These are phyloP conservation scores for Vitis rupestris DNA, from an alignment of 164 flowering plant species.

Conservation along the genomic window DNA sequence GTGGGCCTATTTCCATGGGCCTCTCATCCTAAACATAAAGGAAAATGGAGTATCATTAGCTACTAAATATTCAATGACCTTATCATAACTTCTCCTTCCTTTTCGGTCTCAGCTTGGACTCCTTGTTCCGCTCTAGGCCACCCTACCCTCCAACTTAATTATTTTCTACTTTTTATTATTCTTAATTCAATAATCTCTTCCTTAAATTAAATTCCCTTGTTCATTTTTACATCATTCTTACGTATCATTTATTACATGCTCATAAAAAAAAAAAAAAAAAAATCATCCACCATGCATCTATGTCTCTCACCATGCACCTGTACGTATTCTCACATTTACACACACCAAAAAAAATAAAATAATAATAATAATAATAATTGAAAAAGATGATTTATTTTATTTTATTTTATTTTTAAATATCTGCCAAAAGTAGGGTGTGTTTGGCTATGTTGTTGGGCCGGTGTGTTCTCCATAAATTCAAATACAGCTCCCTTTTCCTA, in stretches of 20 bases:
- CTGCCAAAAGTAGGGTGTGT: too few relatives aligned
- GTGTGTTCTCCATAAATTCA: too few relatives aligned
- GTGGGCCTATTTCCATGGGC: constrained; percentile 28
- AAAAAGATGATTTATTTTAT: not conserved
- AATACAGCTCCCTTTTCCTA: too few relatives aligned
- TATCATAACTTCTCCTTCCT: constrained; percentile 21
- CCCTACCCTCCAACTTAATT: not conserved
- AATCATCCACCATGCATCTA: not conserved
- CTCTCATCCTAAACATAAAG: constrained; percentile 21
- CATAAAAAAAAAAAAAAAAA: too few relatives aligned
- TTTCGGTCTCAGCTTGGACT: constrained; percentile 9
- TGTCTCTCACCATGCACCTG: constrained; percentile 2
- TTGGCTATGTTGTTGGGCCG: too few relatives aligned
- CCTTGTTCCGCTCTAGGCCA: constrained; percentile 22
- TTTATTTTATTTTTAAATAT: not conserved
- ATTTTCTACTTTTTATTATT: not conserved
- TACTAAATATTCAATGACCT: constrained; percentile 35
- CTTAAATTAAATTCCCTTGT: not conserved
- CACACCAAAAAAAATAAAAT: too few relatives aligned
- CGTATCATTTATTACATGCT: not conserved
- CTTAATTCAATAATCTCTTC: not conserved
- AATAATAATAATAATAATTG: too few relatives aligned
- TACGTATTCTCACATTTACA: too few relatives aligned
- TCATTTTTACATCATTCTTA: not conserved
- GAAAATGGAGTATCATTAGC: constrained; percentile 17